Evolutionary conservation across 176 grass and related monocot genomes (phyloP).

Genomic region (Bromus sterilis): DNA sequence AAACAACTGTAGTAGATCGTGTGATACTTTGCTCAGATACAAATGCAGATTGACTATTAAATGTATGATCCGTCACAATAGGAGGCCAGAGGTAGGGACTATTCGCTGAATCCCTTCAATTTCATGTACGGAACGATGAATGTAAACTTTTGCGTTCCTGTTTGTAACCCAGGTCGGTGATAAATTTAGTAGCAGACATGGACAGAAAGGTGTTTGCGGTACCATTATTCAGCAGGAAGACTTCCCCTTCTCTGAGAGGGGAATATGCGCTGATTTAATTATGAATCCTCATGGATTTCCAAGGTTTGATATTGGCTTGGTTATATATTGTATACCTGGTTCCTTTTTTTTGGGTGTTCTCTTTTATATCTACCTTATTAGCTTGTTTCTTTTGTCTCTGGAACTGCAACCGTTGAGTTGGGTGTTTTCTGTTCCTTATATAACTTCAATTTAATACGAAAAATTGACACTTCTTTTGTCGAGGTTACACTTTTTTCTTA

Average conservation of each 20-base stretch:
- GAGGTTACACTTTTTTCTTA: not conserved
- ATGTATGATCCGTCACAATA: slow-evolving; percentile 74
- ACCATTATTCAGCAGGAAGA: slow-evolving; percentile 95
- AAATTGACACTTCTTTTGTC: not conserved
- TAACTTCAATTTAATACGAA: not conserved
- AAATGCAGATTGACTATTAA: slow-evolving; percentile 71
- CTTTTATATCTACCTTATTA: not conserved
- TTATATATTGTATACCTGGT: not conserved
- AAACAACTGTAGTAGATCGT: slow-evolving; percentile 77
- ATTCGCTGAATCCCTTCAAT: slow-evolving; percentile 2
- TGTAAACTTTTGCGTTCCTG: not conserved
- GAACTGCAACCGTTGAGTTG: not conserved
- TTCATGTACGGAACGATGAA: not conserved
- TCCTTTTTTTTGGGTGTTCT: slow-evolving; percentile 15
- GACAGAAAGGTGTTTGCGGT: slow-evolving; percentile 92
- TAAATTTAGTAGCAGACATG: slow-evolving; percentile 97
- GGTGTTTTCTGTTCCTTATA: not conserved
- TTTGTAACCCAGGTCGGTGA: slow-evolving; percentile 57
- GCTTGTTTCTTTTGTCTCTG: not conserved
- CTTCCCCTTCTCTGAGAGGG: slow-evolving; percentile 77
- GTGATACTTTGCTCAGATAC: slow-evolving; percentile 75
- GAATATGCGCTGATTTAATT: slow-evolving; percentile 93
- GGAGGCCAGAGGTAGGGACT: slow-evolving; percentile 62
- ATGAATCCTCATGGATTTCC: slow-evolving; percentile 98
- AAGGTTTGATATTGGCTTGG: slow-evolving; percentile 42